These are phyloP conservation scores for Ricinus communis DNA, from an alignment of 345 rosid genomes.

Conservation along the genomic window DNA sequence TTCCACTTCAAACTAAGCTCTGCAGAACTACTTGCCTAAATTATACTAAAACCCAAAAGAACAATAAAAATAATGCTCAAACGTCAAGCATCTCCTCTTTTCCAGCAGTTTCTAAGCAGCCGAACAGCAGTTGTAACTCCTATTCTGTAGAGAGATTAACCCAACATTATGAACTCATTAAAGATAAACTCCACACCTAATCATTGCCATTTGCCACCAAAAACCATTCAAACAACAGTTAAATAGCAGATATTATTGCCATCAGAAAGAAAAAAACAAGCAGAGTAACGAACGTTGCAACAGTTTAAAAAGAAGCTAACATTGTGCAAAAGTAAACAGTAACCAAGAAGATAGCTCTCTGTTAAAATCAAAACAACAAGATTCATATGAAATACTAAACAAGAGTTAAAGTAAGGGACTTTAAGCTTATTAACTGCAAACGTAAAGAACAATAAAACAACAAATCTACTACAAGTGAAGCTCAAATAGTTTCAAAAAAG, in stretches of 20 bases:
- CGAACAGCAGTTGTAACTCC: slow-evolving; percentile 14
- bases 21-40: neutral
- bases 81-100: neutral
- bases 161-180: slow-evolving; percentile 1
- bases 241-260: neutral
- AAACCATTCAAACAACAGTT: neutral
- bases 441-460: neutral
- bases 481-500: slow-evolving; percentile 2
- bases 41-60: neutral
- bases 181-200: slow-evolving; percentile 6
- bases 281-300: neutral
- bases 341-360: neutral
- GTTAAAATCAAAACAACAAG: neutral
- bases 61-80: neutral
- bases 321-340: neutral
- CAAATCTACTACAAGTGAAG: neutral
- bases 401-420: too few species aligned
- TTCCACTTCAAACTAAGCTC: neutral
- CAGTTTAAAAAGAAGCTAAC: slow-evolving; percentile 4
- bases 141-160: neutral
- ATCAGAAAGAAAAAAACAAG: neutral
- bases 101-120: slow-evolving; percentile 19
- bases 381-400: too few species aligned
- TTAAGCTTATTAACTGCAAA: slow-evolving; percentile 5
- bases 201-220: neutral